phyloP scores from a whole-genome alignment of 345 rosid genomes.

The Salix exigua region DNA sequence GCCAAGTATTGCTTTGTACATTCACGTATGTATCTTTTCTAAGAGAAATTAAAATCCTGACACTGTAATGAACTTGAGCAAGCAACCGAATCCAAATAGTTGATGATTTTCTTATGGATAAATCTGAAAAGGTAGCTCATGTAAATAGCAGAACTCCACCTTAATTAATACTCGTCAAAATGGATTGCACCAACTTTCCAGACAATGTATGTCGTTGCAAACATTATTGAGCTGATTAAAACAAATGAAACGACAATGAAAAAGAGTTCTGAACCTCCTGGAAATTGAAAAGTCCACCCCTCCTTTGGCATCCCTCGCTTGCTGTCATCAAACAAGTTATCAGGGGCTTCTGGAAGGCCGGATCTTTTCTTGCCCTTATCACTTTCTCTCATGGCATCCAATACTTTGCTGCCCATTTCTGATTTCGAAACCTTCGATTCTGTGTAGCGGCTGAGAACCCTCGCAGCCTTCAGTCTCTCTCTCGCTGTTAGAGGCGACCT shows the following conservation, averaged over 20 bases:
- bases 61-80: neutral
- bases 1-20: slow-evolving; percentile 9
- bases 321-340: slow-evolving; percentile 82
- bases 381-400: slow-evolving; percentile 70
- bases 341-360: slow-evolving; percentile 82
- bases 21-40: slow-evolving; percentile 7
- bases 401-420: slow-evolving; percentile 64
- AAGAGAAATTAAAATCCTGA: slow-evolving; percentile 4
- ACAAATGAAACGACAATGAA: slow-evolving; percentile 64
- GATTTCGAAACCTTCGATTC: slow-evolving; percentile 53
- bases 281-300: slow-evolving; percentile 72
- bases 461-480: slow-evolving; percentile 85
- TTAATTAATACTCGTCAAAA: slow-evolving; percentile 51
- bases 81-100: slow-evolving; percentile 12
- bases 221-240: slow-evolving; percentile 81
- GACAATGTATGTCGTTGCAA: slow-evolving; percentile 74
- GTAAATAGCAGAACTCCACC: slow-evolving; percentile 17
- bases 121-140: neutral
- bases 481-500: slow-evolving; percentile 67
- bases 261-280: slow-evolving; percentile 71
- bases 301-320: slow-evolving; percentile 74
- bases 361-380: slow-evolving; percentile 70
- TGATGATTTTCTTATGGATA: neutral
- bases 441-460: slow-evolving; percentile 58
- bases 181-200: slow-evolving; percentile 96